Base-by-base conservation (phyloP, 2,329 filamentous ascomycete genomes). In the Xylaria sp. region DNA sequence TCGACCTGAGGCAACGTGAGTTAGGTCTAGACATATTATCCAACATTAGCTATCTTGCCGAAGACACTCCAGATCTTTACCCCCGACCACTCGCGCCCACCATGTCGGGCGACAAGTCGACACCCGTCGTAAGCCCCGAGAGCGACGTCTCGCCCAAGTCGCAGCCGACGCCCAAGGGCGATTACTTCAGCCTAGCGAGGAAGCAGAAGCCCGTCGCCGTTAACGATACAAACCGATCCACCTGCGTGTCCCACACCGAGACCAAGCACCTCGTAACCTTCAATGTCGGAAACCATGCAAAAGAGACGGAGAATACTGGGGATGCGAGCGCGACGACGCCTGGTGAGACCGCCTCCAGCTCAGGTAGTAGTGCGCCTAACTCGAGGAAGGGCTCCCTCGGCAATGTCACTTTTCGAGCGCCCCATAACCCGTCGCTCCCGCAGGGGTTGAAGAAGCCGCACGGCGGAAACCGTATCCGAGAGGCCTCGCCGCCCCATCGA, bases 361-460 rank as follows among this genome's bases (percentile, higher is more conserved):
- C 75, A 65, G 74, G 75, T 54, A 77, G 75, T 67, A 77, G 73
- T 71, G 76, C 72, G 31, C 71, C 74, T 13, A 69, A 77, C 56
- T 79, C 79, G 50, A 78, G 82, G 56, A 85, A 84, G 69, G 79
- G 79, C 13, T 87, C 85, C 1, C 74, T 80, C 36, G 81, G 82
- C 33, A 85, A 82, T 15, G 79, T 87, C 59, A 80, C 79, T 9
- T 86, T 86, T 70, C 81, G 79, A 3, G 74, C 77, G n/a, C 80
- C 79, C 31, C 75, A 73, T 0, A 80, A 85, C 68, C 82, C 81
- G 3, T 77, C 78, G 22, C 76, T 86, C 20, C 84, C 84, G 3
- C 84, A 86, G 67, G 84, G 84, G 29, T 69, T 74, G 3, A 83
- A 83, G 65, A 82, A 83, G 65, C 80, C 79, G 61, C 82, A 83